A percentile compares a stretch with the other conserved stretches of the same genome.
These are phyloP conservation scores for Aspergillus viridinutans DNA, from an alignment of 2,329 filamentous ascomycete species.

Conservation along the genomic window DNA sequence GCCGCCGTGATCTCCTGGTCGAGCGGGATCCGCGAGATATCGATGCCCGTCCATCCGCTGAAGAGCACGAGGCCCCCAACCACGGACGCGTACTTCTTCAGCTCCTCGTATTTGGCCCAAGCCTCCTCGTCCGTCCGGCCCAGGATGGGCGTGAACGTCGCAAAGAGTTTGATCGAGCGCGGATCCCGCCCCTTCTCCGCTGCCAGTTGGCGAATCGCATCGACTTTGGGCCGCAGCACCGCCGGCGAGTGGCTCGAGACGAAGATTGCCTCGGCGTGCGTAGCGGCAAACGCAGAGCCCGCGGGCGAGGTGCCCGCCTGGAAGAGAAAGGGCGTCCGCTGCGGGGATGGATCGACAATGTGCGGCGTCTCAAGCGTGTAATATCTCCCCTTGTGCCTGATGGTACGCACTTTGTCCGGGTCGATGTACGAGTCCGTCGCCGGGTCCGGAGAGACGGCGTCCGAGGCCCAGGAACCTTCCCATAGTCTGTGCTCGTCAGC, in stretches of 20 bases:
- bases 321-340: constrained; percentile 55
- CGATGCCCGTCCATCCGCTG: constrained; percentile 58
- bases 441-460: constrained; percentile 53
- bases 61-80: constrained; percentile 55
- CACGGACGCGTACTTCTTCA: constrained; percentile 51
- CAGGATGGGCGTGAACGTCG: constrained; percentile 48
- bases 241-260: constrained; percentile 52
- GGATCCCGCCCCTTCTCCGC: constrained; percentile 53
- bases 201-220: constrained; percentile 51
- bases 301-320: constrained; percentile 59
- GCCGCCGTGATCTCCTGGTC: constrained; percentile 54
- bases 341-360: constrained; percentile 54
- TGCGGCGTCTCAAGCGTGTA: constrained; percentile 44
- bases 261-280: constrained; percentile 59
- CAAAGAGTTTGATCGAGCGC: constrained; percentile 54
- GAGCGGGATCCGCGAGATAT: constrained; percentile 54
- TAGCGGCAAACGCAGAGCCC: constrained; percentile 54
- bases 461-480: constrained; percentile 55
- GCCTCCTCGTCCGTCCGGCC: constrained; percentile 53
- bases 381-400: constrained; percentile 58
- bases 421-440: constrained; percentile 55
- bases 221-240: constrained; percentile 49
- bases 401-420: constrained; percentile 56
- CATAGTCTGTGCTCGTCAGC: constrained; percentile 38
- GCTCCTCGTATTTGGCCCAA: constrained; percentile 47